Conservation (phyloP, 106 monocot species). For the Agapanthus africanus region DNA sequence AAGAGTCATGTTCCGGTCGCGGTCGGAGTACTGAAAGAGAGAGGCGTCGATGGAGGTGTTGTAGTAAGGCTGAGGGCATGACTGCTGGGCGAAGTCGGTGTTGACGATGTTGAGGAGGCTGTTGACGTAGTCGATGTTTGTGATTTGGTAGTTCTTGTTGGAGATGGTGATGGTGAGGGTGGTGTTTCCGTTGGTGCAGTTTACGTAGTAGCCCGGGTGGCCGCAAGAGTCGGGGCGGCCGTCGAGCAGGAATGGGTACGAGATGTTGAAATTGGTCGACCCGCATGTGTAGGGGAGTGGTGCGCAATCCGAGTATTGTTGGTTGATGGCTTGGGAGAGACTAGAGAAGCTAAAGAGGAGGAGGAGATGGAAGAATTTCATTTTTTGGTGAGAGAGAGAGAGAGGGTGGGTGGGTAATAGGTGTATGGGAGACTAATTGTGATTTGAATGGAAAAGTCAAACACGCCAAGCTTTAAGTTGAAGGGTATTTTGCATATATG, state of each 20-base stretch:
- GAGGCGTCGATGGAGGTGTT: constrained; percentile 2
- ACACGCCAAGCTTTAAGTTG: too few relatives aligned
- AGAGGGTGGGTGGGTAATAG: too few relatives aligned
- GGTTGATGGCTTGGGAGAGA: too few relatives aligned
- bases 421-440: too few relatives aligned
- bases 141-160: constrained; percentile 6
- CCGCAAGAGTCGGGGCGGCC: constrained; percentile 10
- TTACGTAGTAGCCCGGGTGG: constrained; percentile 1
- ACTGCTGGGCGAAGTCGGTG: not conserved
- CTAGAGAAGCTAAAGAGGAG: too few relatives aligned
- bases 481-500: too few relatives aligned
- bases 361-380: too few relatives aligned
- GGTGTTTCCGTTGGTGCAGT: not conserved
- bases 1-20: not conserved
- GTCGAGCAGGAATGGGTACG: constrained; percentile 9
- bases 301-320: not conserved
- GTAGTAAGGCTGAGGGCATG: not conserved
- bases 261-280: not conserved
- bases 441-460: too few relatives aligned
- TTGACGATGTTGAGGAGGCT: constrained; percentile 7
- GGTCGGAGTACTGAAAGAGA: not conserved
- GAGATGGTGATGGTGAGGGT: constrained; percentile 10
- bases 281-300: constrained; percentile 1
- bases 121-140: constrained; percentile 4
- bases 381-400: too few relatives aligned